Evolutionary conservation across 78 protist species (phyloP), one percentile per base, ranked within the genome.

Genomic region (Dictyostelium capitatum): DNA sequence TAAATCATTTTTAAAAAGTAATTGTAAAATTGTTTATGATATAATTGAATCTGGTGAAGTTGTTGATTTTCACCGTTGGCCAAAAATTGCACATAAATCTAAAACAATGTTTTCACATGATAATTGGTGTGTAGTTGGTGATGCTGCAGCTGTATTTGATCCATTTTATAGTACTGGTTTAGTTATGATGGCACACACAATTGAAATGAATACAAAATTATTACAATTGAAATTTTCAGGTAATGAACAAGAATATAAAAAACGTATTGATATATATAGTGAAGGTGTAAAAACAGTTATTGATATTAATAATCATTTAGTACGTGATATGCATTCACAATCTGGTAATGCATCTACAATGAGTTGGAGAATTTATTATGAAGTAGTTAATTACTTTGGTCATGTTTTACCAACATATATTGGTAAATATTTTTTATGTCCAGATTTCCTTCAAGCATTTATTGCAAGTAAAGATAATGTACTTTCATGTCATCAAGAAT

Each of bases 51-150:
- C 83, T 74, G 92, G 92, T 47, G 92, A 85, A 4, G 59, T 85
- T 47, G 83, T 85, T 4, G 92, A 85, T 62, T 85, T 85, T 32
- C 92, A 85, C 25, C 78, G 92, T 73, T 85, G 91, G 92, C 92
- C 92, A 47, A 85, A 30, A 48, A 51, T 85, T 11, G 56, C 92
- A 23, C 92, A 85, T 32, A 85, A 82, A 1, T 19, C 56, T 6
- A 73, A 75, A 23, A 75, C 78, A 14, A 74, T 85, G 12, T 53
- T 47, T 11, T 85, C 92, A 0, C 50, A 72, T 15, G 74, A 85
- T n/a, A 85, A 85, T 59, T 85, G 92, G 92, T 25, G 69, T 41
- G 92, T 85, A 6, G 7, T 85, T 11, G 92, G 92, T n/a, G 92
- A 85, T 75, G 83, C 92, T 0, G 92, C 92, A 23, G 92, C 92